Conservation (phyloP, 2,329 filamentous ascomycete species). For the Orbilia blumenaviensis region DNA sequence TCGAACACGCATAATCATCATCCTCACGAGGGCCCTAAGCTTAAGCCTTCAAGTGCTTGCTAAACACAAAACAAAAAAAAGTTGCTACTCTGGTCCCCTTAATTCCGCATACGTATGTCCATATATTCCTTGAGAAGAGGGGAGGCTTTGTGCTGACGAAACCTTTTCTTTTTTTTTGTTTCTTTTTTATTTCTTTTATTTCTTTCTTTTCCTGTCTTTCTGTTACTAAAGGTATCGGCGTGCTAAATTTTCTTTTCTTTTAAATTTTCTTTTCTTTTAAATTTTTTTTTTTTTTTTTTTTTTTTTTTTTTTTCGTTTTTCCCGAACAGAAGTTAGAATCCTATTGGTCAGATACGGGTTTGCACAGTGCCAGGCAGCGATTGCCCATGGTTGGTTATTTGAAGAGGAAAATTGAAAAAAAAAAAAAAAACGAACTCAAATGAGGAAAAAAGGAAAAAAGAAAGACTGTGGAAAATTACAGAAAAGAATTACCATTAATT, state of each 20-base stretch:
- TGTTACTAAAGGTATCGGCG: background rate
- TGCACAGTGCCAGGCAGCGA: background rate
- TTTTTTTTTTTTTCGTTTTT: constrained; percentile 47
- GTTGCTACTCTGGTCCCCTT: too few relatives aligned
- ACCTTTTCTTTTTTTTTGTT: background rate
- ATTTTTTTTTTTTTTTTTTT: constrained; percentile 43
- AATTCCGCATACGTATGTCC: background rate
- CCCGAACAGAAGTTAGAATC: background rate
- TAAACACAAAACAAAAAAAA: too few relatives aligned
- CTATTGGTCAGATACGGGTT: background rate
- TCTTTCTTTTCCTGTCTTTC: constrained; percentile 15
- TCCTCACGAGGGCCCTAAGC: too few relatives aligned
- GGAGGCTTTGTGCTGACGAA: background rate
- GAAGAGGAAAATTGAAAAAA: constrained; percentile 43
- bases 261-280: constrained; percentile 45
- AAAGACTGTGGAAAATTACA: constrained; percentile 22
- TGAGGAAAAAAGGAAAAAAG: constrained; percentile 34
- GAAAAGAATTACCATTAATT: constrained; percentile 5
- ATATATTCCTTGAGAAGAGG: background rate
- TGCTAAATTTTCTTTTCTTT: constrained; percentile 20
- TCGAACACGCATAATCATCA: too few relatives aligned
- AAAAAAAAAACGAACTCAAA: constrained; percentile 52
- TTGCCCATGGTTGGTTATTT: constrained; percentile 23
- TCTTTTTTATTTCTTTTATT: constrained; percentile 8
- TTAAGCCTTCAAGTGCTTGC: too few relatives aligned